Conservation (phyloP, 2,329 filamentous ascomycete species). For the Boeremia exigua region DNA sequence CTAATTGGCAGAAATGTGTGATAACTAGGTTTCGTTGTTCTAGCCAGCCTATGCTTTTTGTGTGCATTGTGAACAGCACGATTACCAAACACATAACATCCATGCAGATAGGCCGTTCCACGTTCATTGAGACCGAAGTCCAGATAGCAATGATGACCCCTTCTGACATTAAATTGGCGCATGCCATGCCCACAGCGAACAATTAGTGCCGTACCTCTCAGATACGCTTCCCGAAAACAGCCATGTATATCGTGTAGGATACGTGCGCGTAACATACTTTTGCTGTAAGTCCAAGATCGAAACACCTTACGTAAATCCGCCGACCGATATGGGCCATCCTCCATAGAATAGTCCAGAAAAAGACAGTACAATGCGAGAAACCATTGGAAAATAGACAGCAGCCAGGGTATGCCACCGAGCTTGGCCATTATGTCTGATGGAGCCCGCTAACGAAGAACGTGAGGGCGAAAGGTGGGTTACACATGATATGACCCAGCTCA, state of each 20-base stretch:
- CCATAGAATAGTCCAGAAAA: constrained; percentile 9
- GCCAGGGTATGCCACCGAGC: not conserved
- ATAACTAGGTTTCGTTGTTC: constrained; percentile 7
- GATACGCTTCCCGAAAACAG: constrained; percentile 2
- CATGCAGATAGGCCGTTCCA: constrained; percentile 13
- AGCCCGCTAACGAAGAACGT: not conserved
- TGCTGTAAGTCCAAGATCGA: constrained; percentile 15
- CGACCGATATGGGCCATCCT: constrained; percentile 8
- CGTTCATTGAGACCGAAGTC: constrained; percentile 5
- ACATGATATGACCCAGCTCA: not conserved
- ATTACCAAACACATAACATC: constrained; percentile 9
- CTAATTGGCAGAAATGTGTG: not conserved
- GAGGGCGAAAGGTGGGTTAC: not conserved
- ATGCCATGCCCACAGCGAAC: constrained; percentile 3
- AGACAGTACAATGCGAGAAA: constrained; percentile 6
- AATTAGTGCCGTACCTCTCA: not conserved
- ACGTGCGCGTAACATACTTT: constrained; percentile 17
- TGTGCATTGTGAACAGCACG: constrained; percentile 8
- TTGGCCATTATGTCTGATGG: constrained; percentile 1
- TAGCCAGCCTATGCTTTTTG: constrained; percentile 14
- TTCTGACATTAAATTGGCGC: constrained; percentile 12
- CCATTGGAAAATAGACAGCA: not conserved
- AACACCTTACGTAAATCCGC: constrained; percentile 10
- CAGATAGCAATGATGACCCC: constrained; percentile 1
- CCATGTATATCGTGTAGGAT: constrained; percentile 14